These are phyloP conservation scores for Aegilops umbellulata DNA, from an alignment of 176 grass and related monocot species.

Conservation along the genomic window DNA sequence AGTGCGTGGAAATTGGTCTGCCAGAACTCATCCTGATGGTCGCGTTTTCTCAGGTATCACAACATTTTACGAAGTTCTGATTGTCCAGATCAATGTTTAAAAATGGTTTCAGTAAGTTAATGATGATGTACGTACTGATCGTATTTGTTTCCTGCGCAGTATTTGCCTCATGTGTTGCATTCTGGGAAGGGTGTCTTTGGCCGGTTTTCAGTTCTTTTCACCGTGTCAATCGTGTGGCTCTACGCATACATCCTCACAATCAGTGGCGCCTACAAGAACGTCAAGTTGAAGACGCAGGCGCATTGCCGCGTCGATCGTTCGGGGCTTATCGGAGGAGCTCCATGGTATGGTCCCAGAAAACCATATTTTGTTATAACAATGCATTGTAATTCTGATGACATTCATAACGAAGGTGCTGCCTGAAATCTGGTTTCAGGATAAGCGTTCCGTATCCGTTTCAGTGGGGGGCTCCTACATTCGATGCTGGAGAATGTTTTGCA, in stretches of 20 bases:
- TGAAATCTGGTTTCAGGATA: conserved; percentile 54
- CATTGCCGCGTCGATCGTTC: conserved; percentile 91
- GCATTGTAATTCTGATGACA: neutral
- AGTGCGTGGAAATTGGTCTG: conserved; percentile 93
- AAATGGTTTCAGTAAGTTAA: neutral
- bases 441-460: conserved; percentile 93
- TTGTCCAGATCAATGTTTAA: neutral
- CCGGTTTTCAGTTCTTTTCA: conserved; percentile 78
- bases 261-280: conserved; percentile 76
- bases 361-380: neutral
- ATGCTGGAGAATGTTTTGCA: conserved; percentile 92
- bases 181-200: conserved; percentile 52
- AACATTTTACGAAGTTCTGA: neutral
- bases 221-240: conserved; percentile 80
- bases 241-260: conserved; percentile 89
- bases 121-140: conserved; percentile 12
- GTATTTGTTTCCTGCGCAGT: conserved; percentile 43
- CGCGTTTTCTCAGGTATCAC: conserved; percentile 69
- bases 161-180: conserved; percentile 56
- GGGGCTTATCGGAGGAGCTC: conserved; percentile 74
- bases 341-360: conserved; percentile 57
- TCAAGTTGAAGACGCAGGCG: conserved; percentile 63
- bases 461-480: conserved; percentile 93
- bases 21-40: conserved; percentile 74
- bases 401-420: neutral